Percentiles rank a stretch among this genome's conserved stretches.
Evolutionary conservation across 208 protist species (phyloP).

Genomic region (Trypanosoma scelopori): DNA sequence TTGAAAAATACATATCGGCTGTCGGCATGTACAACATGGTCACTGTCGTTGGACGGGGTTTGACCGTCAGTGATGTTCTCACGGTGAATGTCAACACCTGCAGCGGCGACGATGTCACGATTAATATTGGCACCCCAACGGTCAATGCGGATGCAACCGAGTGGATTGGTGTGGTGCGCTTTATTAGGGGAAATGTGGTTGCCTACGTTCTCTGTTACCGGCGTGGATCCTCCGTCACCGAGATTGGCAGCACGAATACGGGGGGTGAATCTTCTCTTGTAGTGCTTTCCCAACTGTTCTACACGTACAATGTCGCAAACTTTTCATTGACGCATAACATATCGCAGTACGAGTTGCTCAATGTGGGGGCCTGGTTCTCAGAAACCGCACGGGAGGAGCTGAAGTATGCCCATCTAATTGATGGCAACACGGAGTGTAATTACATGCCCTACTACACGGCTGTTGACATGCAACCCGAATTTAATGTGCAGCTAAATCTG

Average conservation of each 20-base stretch:
- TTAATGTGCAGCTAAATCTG: slow-evolving; percentile 30
- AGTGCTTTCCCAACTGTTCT: slow-evolving; percentile 60
- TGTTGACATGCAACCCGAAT: slow-evolving; percentile 28
- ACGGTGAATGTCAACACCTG: slow-evolving; percentile 41
- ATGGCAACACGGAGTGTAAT: slow-evolving; percentile 60
- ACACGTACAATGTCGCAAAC: slow-evolving; percentile 49
- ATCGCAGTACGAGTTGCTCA: slow-evolving; percentile 70
- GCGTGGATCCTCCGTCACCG: slow-evolving; percentile 36
- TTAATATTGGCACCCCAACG: slow-evolving; percentile 33
- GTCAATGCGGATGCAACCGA: slow-evolving; percentile 40
- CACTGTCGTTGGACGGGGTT: slow-evolving; percentile 60
- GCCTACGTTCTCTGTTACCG: slow-evolving; percentile 78
- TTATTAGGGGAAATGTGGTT: slow-evolving; percentile 21
- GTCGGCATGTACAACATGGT: slow-evolving; percentile 82
- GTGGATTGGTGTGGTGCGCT: slow-evolving; percentile 78
- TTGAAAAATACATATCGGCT: slow-evolving; percentile 65
- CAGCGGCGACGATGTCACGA: slow-evolving; percentile 44
- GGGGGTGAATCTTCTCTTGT: slow-evolving; percentile 34
- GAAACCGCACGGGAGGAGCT: slow-evolving; percentile 13
- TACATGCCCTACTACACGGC: slow-evolving; percentile 63
- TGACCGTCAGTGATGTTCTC: slow-evolving; percentile 48
- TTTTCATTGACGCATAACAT: slow-evolving; percentile 44
- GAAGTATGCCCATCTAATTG: slow-evolving; percentile 42
- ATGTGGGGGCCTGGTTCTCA: slow-evolving; percentile 56
- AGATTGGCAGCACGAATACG: slow-evolving; percentile 58